Conservation (phyloP, 148 eudicot species). For the Rheum nobile region DNA sequence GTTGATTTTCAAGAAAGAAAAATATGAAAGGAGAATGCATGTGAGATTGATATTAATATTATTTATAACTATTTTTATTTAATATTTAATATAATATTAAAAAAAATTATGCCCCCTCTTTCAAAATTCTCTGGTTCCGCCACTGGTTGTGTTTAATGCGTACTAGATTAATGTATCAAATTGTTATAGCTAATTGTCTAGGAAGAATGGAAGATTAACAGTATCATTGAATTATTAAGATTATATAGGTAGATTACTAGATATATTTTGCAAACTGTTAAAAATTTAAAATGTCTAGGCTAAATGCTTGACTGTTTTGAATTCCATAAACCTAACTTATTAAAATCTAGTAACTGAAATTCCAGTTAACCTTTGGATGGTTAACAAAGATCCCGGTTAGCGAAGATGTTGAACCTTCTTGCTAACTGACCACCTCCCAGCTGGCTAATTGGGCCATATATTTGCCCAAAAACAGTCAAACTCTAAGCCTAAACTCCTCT, state of each 20-base stretch:
- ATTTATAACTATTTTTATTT: no score
- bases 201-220: no score
- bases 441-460: background rate
- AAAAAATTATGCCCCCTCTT: no score
- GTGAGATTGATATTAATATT: no score
- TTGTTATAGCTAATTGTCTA: no score
- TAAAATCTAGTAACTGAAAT: background rate
- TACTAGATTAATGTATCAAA: background rate
- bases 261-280: background rate
- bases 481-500: background rate
- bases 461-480: background rate
- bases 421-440: background rate
- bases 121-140: no score
- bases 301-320: background rate
- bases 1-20: no score
- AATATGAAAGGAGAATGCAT: no score
- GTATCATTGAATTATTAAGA: no score
- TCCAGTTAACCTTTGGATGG: background rate
- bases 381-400: background rate
- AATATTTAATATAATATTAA: no score
- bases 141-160: no score
- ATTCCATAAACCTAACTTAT: background rate
- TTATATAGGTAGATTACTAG: background rate
- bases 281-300: background rate
- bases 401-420: background rate